Evolutionary conservation across 768 basidiomycete genomes (phyloP), one percentile per base, ranked within the genome.

Genomic region (Rhodotorula kratochvilovae): DNA sequence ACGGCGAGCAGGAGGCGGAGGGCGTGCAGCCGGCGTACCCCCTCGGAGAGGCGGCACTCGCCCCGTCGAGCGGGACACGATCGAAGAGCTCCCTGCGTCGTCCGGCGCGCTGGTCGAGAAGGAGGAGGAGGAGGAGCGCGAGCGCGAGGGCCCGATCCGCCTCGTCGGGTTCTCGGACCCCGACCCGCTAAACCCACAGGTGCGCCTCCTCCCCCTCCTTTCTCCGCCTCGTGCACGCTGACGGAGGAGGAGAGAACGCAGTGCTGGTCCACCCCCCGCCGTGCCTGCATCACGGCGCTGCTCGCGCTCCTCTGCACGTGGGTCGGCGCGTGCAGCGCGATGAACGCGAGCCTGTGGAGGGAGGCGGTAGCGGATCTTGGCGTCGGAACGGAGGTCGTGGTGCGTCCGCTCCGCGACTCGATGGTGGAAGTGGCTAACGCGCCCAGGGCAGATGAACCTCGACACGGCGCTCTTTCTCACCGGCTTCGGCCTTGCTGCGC

Each of bases 401-500:
- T 63, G 43, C 46, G 59, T 55, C 1, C n/a, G 25, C 8, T 1
- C 25, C 27, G 36, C 39, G 8, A 39, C 39, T 39, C 39, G 39
- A 6, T 6, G 39, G 39, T 13, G 39, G 39, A 13, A 39, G 8
- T 6, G 8, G 29, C 43, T 27, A 3, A 54, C 25, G 3, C 8
- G 11, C 23, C 15, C 15, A 35, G 31, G 23, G 35, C 45, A 62
- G 61, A 36, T 53, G 3, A 33, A 56, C 7, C 62, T 67, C 59
- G 64, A 68, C 54, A 61, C 62, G 23, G 63, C 58, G 21, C 23
- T 61, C 7, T 65, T 60, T 35, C 39, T 70, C 4, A 25, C 42
- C 25, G 63, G 63, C 15, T 67, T 72, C 16, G 64, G 63, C 25
- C 21, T 66, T 13, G 53, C 54, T 10, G 39, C 63, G 21, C 63